A percentile compares a stretch with the other conserved stretches of the same genome.
phyloP scores from a whole-genome alignment of 116 monocot genomes.

The Iris pallida region DNA sequence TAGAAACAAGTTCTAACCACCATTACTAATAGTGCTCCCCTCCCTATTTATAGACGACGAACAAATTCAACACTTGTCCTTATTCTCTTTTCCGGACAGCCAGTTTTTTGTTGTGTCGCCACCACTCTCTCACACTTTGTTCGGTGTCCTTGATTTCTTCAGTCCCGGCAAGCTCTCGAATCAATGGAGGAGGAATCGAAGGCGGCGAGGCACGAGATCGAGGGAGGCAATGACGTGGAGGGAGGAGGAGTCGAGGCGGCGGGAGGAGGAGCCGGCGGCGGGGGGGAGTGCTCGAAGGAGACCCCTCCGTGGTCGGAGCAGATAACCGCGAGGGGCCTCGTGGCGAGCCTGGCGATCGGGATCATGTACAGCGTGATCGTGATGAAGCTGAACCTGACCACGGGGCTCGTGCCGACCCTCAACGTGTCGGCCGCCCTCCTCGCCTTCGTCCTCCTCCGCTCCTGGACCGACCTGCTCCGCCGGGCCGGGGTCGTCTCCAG shows the following conservation, averaged over 20 bases:
- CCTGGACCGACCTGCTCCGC: conserved; percentile 19
- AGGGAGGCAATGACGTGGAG: conserved; percentile 12
- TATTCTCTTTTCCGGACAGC: too few relatives aligned
- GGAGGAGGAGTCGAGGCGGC: conserved; percentile 1
- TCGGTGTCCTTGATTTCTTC: too few relatives aligned
- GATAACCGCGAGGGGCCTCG: conserved; percentile 11
- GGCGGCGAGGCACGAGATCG: conserved; percentile 9
- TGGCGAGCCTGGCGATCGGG: conserved; percentile 12
- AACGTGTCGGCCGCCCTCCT: conserved; percentile 25
- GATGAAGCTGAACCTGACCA: conserved; percentile 29
- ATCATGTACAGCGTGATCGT: conserved; percentile 22
- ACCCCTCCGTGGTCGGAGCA: conserved; percentile 19
- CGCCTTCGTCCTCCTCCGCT: conserved; percentile 16
- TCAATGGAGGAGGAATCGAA: neutral
- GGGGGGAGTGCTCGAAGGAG: neutral
- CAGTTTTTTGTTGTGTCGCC: too few relatives aligned
- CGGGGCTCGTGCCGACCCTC: conserved; percentile 25
- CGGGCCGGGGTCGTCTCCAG: conserved; percentile 11
- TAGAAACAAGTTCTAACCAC: too few relatives aligned
- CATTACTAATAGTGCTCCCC: too few relatives aligned
- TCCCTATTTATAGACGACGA: too few relatives aligned
- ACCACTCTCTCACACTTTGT: too few relatives aligned
- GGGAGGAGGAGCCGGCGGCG: neutral
- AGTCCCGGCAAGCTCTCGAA: too few relatives aligned
- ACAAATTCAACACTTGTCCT: too few relatives aligned